phyloP scores from a whole-genome alignment of 495 filamentous ascomycete genomes.

The Halenospora varia region DNA sequence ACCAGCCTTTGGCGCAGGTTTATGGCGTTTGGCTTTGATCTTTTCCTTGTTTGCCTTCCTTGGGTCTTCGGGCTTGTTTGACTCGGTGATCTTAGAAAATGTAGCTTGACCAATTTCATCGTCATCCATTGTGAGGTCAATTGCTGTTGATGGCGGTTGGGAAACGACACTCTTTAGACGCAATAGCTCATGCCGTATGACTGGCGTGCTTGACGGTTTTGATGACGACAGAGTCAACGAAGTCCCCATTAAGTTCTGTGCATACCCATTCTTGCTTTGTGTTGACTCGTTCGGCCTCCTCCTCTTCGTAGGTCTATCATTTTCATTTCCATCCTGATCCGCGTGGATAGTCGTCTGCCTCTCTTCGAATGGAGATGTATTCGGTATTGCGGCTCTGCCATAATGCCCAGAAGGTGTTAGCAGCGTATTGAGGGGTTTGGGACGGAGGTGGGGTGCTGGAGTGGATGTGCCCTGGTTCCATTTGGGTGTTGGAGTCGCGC shows the following conservation, averaged over 20 bases:
- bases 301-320: constrained; percentile 20
- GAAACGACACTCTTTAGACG: background rate
- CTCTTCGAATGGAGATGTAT: constrained; percentile 47
- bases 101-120: background rate
- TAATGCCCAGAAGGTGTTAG: constrained; percentile 46
- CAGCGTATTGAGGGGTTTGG: constrained; percentile 40
- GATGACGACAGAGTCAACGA: constrained; percentile 34
- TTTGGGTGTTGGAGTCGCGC: constrained; percentile 3
- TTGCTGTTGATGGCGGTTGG: background rate
- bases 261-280: constrained; percentile 42
- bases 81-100: background rate
- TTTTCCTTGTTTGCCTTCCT: background rate
- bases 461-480: constrained; percentile 1
- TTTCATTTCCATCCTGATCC: background rate
- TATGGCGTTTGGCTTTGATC: background rate
- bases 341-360: constrained; percentile 26
- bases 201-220: constrained; percentile 16
- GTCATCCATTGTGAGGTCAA: constrained; percentile 22
- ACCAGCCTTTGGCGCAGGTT: constrained; percentile 8
- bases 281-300: constrained; percentile 12
- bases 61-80: background rate
- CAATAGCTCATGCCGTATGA: constrained; percentile 18
- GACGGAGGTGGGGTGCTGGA: constrained; percentile 18
- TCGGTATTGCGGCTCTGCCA: constrained; percentile 43
- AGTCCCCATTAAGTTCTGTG: constrained; percentile 47